phyloP scores from a whole-genome alignment of 768 basidiomycete species.

The Pleurotus ostreatus region DNA sequence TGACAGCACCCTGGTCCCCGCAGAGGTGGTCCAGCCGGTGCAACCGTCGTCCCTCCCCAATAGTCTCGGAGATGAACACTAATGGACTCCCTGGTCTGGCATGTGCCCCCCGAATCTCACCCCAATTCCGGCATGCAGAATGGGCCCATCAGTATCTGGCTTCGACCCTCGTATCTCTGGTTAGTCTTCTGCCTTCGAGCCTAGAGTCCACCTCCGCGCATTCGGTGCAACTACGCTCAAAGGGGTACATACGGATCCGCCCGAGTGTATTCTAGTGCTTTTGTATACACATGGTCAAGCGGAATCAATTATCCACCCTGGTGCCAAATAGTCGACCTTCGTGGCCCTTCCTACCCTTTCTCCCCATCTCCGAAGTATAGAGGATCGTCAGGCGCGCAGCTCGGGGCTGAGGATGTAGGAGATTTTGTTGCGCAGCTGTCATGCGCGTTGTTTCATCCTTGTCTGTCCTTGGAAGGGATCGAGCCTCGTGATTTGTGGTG shows the following conservation, averaged over 20 bases:
- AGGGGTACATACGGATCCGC: neutral
- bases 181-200: neutral
- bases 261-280: neutral
- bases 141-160: too few species aligned
- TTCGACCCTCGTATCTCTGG: too few species aligned
- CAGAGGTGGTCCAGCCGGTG: neutral
- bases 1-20: neutral
- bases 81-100: neutral
- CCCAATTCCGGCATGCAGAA: too few species aligned
- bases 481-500: too few species aligned
- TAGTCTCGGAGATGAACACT: neutral
- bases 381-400: neutral
- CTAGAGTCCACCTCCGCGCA: neutral
- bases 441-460: neutral
- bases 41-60: constrained; percentile 5
- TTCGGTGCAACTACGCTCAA: neutral
- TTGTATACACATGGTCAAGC: neutral
- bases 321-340: neutral
- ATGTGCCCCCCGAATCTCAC: neutral
- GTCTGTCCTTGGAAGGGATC: neutral
- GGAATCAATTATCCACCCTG: neutral
- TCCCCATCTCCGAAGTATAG: neutral
- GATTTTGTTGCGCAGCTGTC: neutral
- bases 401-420: neutral
- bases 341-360: neutral